Base-by-base conservation (phyloP, 345 rosid species). In the Euphorbia pulcherrima region DNA sequence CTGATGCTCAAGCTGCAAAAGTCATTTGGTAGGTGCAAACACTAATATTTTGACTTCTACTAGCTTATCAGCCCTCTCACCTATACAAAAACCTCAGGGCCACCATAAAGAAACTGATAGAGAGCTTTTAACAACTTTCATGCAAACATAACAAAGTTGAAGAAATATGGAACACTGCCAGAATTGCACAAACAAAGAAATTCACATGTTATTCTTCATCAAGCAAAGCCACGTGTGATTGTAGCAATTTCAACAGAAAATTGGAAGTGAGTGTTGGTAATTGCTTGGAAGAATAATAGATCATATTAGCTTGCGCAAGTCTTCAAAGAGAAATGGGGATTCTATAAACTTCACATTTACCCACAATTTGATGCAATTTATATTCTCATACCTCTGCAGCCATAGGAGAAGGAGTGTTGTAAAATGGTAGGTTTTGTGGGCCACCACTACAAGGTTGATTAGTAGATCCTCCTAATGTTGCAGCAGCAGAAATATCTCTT, bases 321-420 rank as follows among this genome's bases (percentile, higher is more conserved):
- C 27, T n/a, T 30, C 1, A 56, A 44, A 8, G 8, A 39, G 2
- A 29, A 65, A 50, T 24, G 54, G 35, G 28, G 18, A 63, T 24
- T 10, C 55, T 40, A 51, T 4, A 67, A 0, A 23, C 17, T 54
- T 67, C 12, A 35, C 30, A 27, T 58, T 1, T 29, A 29, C n/a
- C 4, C 2, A 33, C 30, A n/a, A 33, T 24, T 69, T 50, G 54
- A 58, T 44, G 17, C 41, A 70, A 37, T 58, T 67, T 35, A 54
- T 12, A 20, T 29, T 33, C 62, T 37, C 74, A 41, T 81, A 91
- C 99, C 97, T 89, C 96, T 29, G 90, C 60, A 54, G 83, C 85
- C 75, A 89, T 80, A 72, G 97, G 97, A 9, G 97, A 91, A 70
- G 99, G 99, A 33, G 99, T 94, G 76, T 74, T 94, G 77, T 88